A percentile compares a stretch with the other conserved stretches of the same genome.
Conservation (phyloP, 2,329 filamentous ascomycete genomes). For the Botrytis fragariae region DNA sequence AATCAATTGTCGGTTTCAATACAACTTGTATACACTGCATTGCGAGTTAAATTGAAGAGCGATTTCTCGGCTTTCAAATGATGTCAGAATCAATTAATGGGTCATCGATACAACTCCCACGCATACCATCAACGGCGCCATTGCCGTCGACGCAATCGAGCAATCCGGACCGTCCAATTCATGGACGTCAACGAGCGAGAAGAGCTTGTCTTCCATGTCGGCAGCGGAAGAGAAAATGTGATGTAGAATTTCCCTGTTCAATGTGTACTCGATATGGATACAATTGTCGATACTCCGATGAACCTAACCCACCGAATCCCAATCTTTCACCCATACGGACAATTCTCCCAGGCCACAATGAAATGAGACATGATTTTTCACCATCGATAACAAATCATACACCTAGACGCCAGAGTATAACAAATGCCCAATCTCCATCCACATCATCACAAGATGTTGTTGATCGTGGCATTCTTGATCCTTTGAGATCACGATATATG, state of each 20-base stretch:
- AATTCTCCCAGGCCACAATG: neutral
- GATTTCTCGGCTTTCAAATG: neutral
- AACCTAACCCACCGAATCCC: neutral
- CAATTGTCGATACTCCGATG: slow-evolving; percentile 28
- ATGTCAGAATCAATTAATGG: slow-evolving; percentile 7
- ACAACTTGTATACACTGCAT: neutral
- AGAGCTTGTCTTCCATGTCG: slow-evolving; percentile 33
- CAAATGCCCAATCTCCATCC: neutral
- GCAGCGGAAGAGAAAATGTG: slow-evolving; percentile 33
- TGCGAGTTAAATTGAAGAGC: neutral
- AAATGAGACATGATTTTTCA: neutral
- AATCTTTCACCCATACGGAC: neutral
- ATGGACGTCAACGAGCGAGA: slow-evolving; percentile 25
- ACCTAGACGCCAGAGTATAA: neutral
- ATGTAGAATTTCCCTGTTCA: slow-evolving; percentile 30
- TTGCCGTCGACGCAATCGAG: neutral
- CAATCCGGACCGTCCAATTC: neutral
- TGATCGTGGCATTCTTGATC: slow-evolving; percentile 23
- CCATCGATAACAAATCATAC: neutral
- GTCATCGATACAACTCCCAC: neutral
- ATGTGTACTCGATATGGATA: slow-evolving; percentile 32
- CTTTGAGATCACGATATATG: slow-evolving; percentile 24
- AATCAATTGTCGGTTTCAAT: neutral
- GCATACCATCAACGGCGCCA: neutral
- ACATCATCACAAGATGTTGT: slow-evolving; percentile 23